phyloP scores from a whole-genome alignment of 441 rosid genomes.

The Isatis lusitanica region DNA sequence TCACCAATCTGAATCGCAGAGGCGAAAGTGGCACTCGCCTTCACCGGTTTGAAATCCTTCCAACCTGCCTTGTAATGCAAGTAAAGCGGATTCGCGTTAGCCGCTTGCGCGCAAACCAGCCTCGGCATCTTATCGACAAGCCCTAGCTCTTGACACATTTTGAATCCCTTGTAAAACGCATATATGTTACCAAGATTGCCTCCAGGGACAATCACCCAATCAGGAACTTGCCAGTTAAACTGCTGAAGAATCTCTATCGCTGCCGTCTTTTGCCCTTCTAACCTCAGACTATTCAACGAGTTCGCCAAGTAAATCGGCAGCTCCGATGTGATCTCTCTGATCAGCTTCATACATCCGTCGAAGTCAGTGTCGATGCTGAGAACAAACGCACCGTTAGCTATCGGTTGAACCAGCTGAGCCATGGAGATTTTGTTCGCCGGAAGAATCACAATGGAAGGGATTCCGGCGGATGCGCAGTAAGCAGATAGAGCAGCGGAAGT shows the following conservation, averaged over 20 bases:
- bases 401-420: slow-evolving; percentile 64
- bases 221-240: slow-evolving; percentile 60
- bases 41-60: slow-evolving; percentile 42
- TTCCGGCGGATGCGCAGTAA: slow-evolving; percentile 57
- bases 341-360: slow-evolving; percentile 62
- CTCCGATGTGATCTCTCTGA: slow-evolving; percentile 54
- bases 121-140: slow-evolving; percentile 55
- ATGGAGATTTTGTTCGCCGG: slow-evolving; percentile 63
- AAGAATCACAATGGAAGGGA: slow-evolving; percentile 57
- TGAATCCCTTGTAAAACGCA: slow-evolving; percentile 62
- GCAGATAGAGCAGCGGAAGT: slow-evolving; percentile 63
- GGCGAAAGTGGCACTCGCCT: slow-evolving; percentile 43
- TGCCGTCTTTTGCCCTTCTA: slow-evolving; percentile 65
- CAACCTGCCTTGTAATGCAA: slow-evolving; percentile 51
- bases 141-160: slow-evolving; percentile 58
- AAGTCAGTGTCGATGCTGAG: slow-evolving; percentile 59
- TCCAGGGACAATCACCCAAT: slow-evolving; percentile 65
- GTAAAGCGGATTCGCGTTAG: slow-evolving; percentile 65
- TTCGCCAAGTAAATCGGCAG: slow-evolving; percentile 55
- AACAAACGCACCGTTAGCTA: slow-evolving; percentile 62
- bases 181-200: slow-evolving; percentile 63
- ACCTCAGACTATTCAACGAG: slow-evolving; percentile 53
- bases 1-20: slow-evolving; percentile 53
- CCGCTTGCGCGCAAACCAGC: slow-evolving; percentile 63
- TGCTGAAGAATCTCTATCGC: slow-evolving; percentile 63